These are phyloP conservation scores for Cyclotella distinguenda DNA, from an alignment of 108 stramenopile species.

Conservation along the genomic window DNA sequence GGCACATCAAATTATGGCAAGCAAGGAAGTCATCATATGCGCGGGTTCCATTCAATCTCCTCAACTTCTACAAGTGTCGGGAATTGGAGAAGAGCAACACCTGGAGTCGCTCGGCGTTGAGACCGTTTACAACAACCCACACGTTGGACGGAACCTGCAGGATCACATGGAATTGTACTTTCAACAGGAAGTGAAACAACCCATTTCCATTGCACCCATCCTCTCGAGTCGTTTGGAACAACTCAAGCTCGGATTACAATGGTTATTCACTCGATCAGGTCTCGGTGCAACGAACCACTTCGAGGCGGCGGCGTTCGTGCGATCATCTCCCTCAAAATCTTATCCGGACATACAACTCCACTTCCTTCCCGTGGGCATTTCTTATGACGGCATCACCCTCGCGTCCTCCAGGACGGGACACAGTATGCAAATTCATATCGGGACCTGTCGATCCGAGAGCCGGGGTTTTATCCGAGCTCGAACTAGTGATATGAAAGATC, in stretches of 20 bases:
- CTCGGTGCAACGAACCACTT: conserved; percentile 50
- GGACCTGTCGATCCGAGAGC: conserved; percentile 7
- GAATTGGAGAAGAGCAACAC: conserved; percentile 50
- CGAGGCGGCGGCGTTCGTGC: conserved; percentile 55
- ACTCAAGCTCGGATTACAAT: conserved; percentile 25
- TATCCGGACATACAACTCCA: conserved; percentile 48
- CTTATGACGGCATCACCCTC: conserved; percentile 4
- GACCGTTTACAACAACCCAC: conserved; percentile 29
- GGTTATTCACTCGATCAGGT: conserved; percentile 43
- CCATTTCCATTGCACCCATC: conserved; percentile 30
- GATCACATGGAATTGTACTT: conserved; percentile 55
- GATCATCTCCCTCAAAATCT: conserved; percentile 17
- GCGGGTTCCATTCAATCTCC: conserved; percentile 68
- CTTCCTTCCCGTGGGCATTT: conserved; percentile 1
- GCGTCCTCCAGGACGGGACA: conserved; percentile 1
- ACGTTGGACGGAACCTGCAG: conserved; percentile 62
- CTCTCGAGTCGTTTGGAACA: conserved; percentile 2
- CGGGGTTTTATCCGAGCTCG: conserved; percentile 7
- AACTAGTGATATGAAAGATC: conserved; percentile 4
- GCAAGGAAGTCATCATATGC: conserved; percentile 62
- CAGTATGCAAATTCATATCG: conserved; percentile 7
- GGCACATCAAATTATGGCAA: conserved; percentile 1
- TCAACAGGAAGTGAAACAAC: conserved; percentile 23
- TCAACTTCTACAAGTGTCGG: conserved; percentile 63
- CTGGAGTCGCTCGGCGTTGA: conserved; percentile 34